Conservation (phyloP, 805 yeast species). For the Priceomyces fermenticarens region DNA sequence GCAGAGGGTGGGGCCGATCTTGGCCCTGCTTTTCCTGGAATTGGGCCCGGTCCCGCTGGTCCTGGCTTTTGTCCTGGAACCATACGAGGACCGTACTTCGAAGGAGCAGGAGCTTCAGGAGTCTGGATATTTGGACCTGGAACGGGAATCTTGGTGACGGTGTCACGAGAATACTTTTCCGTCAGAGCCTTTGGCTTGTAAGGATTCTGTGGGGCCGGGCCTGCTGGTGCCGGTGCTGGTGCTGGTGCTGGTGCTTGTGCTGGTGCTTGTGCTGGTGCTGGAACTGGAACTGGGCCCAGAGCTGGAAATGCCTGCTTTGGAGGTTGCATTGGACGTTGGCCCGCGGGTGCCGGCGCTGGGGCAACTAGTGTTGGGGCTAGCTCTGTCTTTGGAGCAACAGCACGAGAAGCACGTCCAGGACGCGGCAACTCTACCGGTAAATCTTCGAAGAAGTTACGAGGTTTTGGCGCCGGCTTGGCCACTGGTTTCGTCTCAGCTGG, state of each 20-base stretch:
- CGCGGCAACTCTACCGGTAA: slow-evolving; percentile 42
- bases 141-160: background rate
- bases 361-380: too few relatives aligned
- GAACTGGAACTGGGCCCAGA: too few relatives aligned
- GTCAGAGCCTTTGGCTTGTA: slow-evolving; percentile 1
- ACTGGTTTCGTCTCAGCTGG: slow-evolving; percentile 2
- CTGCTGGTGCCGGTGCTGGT: background rate
- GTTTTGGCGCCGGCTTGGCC: slow-evolving; percentile 2
- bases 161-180: background rate
- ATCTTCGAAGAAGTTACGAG: slow-evolving; percentile 57
- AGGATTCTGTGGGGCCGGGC: slow-evolving; percentile 1
- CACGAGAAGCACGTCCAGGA: slow-evolving; percentile 24
- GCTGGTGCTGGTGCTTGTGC: background rate
- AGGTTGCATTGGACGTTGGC: too few relatives aligned
- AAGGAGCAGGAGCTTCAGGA: background rate
- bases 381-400: slow-evolving; percentile 30
- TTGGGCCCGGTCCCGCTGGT: background rate
- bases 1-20: too few relatives aligned
- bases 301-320: too few relatives aligned
- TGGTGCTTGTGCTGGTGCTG: too few relatives aligned
- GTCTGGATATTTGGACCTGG: background rate
- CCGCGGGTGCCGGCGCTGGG: too few relatives aligned
- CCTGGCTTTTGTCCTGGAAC: background rate
- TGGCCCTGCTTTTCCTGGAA: background rate
- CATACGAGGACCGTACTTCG: background rate